Percentiles rank a stretch among this genome's conserved stretches.
These are phyloP conservation scores for Botrytis hyacinthi DNA, from an alignment of 2,329 filamentous ascomycete species.

Conservation along the genomic window DNA sequence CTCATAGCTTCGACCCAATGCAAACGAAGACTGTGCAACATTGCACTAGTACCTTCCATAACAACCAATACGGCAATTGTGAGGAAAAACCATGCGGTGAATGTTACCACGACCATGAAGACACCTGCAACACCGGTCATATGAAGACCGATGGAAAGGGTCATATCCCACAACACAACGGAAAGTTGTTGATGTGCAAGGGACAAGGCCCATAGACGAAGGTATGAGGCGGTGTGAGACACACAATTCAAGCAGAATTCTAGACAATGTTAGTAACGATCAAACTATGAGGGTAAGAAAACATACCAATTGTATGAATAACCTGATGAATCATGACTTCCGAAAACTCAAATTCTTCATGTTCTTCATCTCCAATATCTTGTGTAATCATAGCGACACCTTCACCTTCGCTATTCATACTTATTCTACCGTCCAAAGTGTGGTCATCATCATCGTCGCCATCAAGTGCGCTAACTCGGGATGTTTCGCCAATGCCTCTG, in stretches of 20 bases:
- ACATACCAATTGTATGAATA: conserved; percentile 94
- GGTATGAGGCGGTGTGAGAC: conserved; percentile 96
- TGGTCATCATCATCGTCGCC: conserved; percentile 80
- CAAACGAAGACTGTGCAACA: conserved; percentile 87
- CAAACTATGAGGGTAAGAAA: conserved; percentile 6
- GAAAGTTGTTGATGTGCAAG: conserved; percentile 97
- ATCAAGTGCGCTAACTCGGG: conserved; percentile 84
- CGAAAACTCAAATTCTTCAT: conserved; percentile 95
- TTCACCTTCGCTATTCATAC: conserved; percentile 73
- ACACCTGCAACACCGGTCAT: conserved; percentile 67
- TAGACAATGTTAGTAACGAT: conserved; percentile 43
- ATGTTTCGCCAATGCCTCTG: conserved; percentile 85
- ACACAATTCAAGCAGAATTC: conserved; percentile 99
- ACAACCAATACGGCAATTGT: conserved; percentile 78
- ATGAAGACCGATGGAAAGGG: conserved; percentile 72
- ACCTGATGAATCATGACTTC: conserved; percentile 99
- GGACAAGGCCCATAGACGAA: conserved; percentile 96
- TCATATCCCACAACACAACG: conserved; percentile 96
- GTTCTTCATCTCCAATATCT: conserved; percentile 80
- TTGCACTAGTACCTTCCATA: conserved; percentile 95
- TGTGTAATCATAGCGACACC: conserved; percentile 86
- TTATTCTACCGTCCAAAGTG: conserved; percentile 61
- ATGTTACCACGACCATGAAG: conserved; percentile 76
- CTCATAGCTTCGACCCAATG: conserved; percentile 98
- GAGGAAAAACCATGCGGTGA: conserved; percentile 87